Percentiles rank a stretch among this genome's conserved stretches.
These are phyloP conservation scores for Chrysophaeum taylorii DNA, from an alignment of 352 stramenopile species.

Conservation along the genomic window DNA sequence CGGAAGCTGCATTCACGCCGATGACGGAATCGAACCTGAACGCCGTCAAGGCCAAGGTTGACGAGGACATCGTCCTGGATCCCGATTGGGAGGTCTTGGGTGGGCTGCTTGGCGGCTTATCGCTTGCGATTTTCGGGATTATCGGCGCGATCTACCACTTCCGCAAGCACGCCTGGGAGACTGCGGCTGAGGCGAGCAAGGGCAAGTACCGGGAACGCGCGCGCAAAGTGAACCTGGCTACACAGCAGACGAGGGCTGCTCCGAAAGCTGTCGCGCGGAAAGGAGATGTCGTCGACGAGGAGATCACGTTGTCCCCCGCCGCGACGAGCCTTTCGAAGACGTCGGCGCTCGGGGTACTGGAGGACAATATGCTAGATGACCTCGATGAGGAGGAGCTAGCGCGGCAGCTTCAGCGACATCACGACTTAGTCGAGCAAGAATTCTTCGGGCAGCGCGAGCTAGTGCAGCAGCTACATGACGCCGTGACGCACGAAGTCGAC, in stretches of 20 bases:
- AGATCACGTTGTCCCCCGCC: conserved; percentile 18
- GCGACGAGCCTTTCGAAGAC: neutral
- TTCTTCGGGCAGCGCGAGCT: conserved; percentile 28
- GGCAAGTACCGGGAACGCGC: conserved; percentile 11
- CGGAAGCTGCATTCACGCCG: conserved; percentile 62
- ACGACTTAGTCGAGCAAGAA: conserved; percentile 32
- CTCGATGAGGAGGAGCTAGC: conserved; percentile 25
- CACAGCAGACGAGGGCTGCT: conserved; percentile 13
- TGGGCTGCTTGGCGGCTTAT: conserved; percentile 56
- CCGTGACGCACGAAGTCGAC: conserved; percentile 29
- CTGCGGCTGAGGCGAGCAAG: neutral
- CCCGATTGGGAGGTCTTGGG: conserved; percentile 70
- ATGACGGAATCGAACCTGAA: conserved; percentile 72
- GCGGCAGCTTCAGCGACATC: conserved; percentile 28
- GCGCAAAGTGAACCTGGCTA: conserved; percentile 16
- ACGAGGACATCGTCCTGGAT: conserved; percentile 65
- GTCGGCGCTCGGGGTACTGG: neutral
- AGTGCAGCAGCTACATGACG: conserved; percentile 19
- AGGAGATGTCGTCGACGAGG: neutral
- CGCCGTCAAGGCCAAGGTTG: conserved; percentile 54
- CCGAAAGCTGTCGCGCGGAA: conserved; percentile 1
- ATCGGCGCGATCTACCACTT: conserved; percentile 31
- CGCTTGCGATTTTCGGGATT: conserved; percentile 56
- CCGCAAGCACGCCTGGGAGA: conserved; percentile 24
- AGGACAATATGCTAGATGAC: conserved; percentile 21